Evolutionary conservation across 345 rosid genomes (phyloP), one percentile per base, ranked within the genome.

Genomic region (Lepidium aucheri): DNA sequence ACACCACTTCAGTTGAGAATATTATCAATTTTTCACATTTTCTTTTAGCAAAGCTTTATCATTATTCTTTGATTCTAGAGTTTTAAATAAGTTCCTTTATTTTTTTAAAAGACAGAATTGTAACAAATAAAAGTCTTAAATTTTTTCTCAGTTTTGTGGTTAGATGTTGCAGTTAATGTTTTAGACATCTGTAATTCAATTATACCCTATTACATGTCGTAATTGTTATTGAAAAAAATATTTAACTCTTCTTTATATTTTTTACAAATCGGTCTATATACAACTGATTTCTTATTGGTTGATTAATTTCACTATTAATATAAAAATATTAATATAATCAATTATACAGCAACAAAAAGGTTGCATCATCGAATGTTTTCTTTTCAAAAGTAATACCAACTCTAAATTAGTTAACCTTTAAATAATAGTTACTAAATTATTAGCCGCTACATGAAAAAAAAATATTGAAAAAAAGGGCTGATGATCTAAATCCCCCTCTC

Each of bases 361-460:
- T 26, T 63, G 10, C 63, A 30, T 71, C 58, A 55, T 54, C 69
- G 34, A 36, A 14, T n/a, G 13, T 13, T 45, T 44, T 63, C 4
- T 36, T 55, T 39, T 38, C 36, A 17, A 39, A 61, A 71, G 69
- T 46, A 55, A 20, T 39, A 63, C 58, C 59, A 46, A 55, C 53
- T 47, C 44, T 38, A 55, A 55, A 49, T 26, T 55, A 46, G 69
- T 46, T 46, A n/a, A 54, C 43, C 57, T 63, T 71, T 71, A 9
- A 38, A 55, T 17, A 54, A 24, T 35, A 34, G 0, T 22, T 60
- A 34, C 24, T 16, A n/a, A 36, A 6, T 36, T 35, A 34, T 70
- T 4, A 34, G 39, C 26, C 35, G 32, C 60, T 44, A 50, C 67
- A 69, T 60, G 54, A 42, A 52, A 54, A 45, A 18, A 44, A 33